A percentile compares a stretch with the other conserved stretches of the same genome.
phyloP scores from a whole-genome alignment of 495 filamentous ascomycete species.

The Penicillium verhagenii region DNA sequence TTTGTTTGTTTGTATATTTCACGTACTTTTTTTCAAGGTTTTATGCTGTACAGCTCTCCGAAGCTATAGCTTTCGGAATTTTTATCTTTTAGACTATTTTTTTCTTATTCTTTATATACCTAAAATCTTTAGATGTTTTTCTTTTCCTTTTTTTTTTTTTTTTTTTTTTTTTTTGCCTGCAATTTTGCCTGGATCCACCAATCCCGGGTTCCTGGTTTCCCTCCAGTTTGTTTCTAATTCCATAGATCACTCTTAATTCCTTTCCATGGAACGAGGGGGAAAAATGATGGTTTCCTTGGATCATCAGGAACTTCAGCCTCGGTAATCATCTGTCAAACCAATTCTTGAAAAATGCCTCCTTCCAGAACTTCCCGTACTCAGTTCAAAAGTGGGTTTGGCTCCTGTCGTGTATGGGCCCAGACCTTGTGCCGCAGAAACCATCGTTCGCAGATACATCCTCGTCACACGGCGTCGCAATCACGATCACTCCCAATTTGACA shows the following conservation, averaged over 20 bases:
- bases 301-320: not conserved
- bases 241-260: too few species aligned
- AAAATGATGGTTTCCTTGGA: not conserved
- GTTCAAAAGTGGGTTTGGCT: constrained; percentile 13
- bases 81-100: too few species aligned
- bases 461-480: constrained; percentile 17
- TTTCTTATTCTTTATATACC: not conserved
- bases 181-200: not conserved
- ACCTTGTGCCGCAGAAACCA: constrained; percentile 7
- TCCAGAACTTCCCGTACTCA: constrained; percentile 10
- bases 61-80: not conserved
- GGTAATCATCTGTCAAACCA: not conserved
- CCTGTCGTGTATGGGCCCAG: constrained; percentile 12
- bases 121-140: not conserved
- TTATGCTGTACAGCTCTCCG: too few species aligned
- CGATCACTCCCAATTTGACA: too few species aligned
- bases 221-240: not conserved
- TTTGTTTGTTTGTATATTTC: not conserved
- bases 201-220: not conserved
- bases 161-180: not conserved
- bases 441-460: constrained; percentile 14
- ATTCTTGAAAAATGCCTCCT: not conserved
- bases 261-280: not conserved
- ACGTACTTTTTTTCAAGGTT: constrained; percentile 1
- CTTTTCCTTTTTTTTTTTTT: not conserved